Base-by-base conservation (phyloP, 345 rosid species). In the Aegle marmelos region DNA sequence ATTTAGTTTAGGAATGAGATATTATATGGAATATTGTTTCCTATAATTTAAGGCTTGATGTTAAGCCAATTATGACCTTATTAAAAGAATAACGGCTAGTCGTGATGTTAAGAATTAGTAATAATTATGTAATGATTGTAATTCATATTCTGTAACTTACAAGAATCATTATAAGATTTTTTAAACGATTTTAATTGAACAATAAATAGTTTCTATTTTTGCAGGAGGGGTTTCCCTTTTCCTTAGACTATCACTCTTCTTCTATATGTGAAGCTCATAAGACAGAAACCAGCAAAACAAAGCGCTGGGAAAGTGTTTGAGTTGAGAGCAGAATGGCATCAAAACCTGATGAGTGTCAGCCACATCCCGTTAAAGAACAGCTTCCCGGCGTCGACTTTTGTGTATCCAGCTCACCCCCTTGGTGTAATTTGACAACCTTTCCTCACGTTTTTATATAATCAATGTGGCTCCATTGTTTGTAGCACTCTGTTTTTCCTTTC, bases 341-440 rank as follows among this genome's bases (percentile, higher is more conserved):
- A 21, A 90, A 91, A 78, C 82, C 6, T 4, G 97, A 91, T 65
- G 99, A 91, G 76, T 88, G 89, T 74, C 86, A 82, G 45, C 97
- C 99, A 0, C 89, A 87, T 82, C 99, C 99, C 2, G 80, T 90
- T 68, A 93, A 88, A 79, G 95, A 91, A 61, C 98, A 95, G 88
- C 98, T 92, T 41, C 98, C 98, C 2, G 97, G 94, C 60, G 86
- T 95, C 36, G 96, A 92, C 41, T 85, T 71, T 79, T 93, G 98
- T 80, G 84, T 92, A 60, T 85, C 91, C 69, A 95, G 98, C 82
- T 80, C 86, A 79, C 99, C 99, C 33, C 57, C 88, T 25, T 95
- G 99, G 99, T 83, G 98, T 95, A 87, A 64, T 27, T 63, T 56
- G 28, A 54, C 57, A 16, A 54, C 64, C n/a, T 39, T 27, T 57